Percentiles rank a stretch among this genome's conserved stretches.
Evolutionary conservation across 208 protist genomes (phyloP).

Genomic region (Acanthamoeba healyi): DNA sequence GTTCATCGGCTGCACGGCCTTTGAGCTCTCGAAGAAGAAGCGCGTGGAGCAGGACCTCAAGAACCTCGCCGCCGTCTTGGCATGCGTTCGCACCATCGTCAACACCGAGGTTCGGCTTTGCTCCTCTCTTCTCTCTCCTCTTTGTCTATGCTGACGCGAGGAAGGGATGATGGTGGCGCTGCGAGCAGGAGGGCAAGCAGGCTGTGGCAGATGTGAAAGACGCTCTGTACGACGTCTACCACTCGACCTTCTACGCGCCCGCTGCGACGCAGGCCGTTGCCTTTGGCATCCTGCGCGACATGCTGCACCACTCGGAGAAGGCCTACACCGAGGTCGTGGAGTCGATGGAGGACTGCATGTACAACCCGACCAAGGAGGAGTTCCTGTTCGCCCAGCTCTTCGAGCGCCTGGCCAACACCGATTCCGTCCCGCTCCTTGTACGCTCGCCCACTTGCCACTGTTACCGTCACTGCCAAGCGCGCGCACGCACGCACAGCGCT

Average conservation of each 20-base stretch:
- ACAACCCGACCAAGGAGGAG: slow-evolving; percentile 64
- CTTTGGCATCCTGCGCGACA: slow-evolving; percentile 41
- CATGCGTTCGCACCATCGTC: slow-evolving; percentile 15
- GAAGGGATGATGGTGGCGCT: neutral
- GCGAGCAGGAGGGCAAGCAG: slow-evolving; percentile 22
- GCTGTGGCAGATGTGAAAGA: neutral
- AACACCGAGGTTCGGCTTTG: neutral
- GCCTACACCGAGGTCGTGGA: slow-evolving; percentile 56
- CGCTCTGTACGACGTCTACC: slow-evolving; percentile 58
- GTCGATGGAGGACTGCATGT: slow-evolving; percentile 43
- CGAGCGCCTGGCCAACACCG: neutral
- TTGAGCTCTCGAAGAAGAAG: slow-evolving; percentile 61
- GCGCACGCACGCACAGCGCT: neutral
- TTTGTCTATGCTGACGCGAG: neutral
- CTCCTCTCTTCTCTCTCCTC: neutral
- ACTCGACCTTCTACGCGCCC: slow-evolving; percentile 13
- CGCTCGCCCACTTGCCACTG: no score
- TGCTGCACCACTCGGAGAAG: slow-evolving; percentile 39
- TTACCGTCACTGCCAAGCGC: neutral
- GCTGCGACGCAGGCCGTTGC: neutral
- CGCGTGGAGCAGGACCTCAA: slow-evolving; percentile 11
- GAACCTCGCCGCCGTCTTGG: slow-evolving; percentile 25
- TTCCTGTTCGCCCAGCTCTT: slow-evolving; percentile 43
- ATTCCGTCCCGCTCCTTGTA: neutral
- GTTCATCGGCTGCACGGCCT: slow-evolving; percentile 47